Evolutionary conservation across 1,284 basidiomycete species (phyloP), one percentile per base, ranked within the genome.

Genomic region (Ceratobasidium sp.): DNA sequence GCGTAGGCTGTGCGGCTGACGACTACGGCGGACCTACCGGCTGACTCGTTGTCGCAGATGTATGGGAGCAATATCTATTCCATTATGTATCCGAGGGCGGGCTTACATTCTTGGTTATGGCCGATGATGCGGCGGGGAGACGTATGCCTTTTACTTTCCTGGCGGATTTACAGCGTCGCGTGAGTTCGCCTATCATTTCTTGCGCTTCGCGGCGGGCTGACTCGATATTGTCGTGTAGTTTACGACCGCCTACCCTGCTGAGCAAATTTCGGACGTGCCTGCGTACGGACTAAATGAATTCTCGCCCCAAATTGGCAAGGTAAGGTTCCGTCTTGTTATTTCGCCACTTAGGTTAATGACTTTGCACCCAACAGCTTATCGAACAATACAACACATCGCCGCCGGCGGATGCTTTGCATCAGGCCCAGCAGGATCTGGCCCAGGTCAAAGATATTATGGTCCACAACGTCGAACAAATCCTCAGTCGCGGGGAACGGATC

Each of bases 381-480:
- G 88, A 93, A 79, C 89, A 91, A 73, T 99, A 94, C 86, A 96
- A 95, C 80, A 93, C 93, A 47, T 85, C 90, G 17, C 96, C 96
- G n/a, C 94, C 95, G 8, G 86, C 88, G n/a, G 97, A 99, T 81
- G 95, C 97, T 75, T 90, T 99, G 75, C 85, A 90, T 44, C 92
- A 94, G 77, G 97, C 98, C 1, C 96, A 97, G 81, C 88, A 88
- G 9, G 97, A 99, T 81, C 87, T 99, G 41, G 92, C 93, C 76
- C 93, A 96, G 79, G 96, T 97, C 62, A 98, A 98, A 83, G 93
- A 97, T 79, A 96, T 98, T 83, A 98, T 98, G 96, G 96, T 98
- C 50, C 93, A 96, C 83, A 97, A 97, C 81, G 95, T 97, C 75
- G 95, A 97, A 83, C 93, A 96, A 83, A 98, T 99, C 79, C 88